Evolutionary conservation across 108 stramenopile genomes (phyloP).

Genomic region (Cyclotella distinguenda): DNA sequence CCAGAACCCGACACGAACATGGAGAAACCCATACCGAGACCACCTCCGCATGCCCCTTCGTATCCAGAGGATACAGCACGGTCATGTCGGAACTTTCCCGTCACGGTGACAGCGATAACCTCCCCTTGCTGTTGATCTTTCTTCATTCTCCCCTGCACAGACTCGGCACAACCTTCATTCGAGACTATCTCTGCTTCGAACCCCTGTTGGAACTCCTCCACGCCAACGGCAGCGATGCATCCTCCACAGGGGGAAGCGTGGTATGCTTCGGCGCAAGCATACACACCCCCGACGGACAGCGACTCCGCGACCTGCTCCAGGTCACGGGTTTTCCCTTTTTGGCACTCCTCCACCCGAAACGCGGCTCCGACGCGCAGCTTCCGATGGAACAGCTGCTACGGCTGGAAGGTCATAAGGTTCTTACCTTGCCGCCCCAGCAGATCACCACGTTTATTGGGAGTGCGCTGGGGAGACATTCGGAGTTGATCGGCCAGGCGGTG

Average conservation of each 20-base stretch:
- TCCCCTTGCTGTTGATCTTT: slow-evolving; percentile 62
- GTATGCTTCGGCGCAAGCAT: slow-evolving; percentile 58
- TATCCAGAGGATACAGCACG: slow-evolving; percentile 38
- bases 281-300: slow-evolving; percentile 74
- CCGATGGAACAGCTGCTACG: slow-evolving; percentile 61
- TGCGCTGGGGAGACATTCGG: slow-evolving; percentile 53
- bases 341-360: slow-evolving; percentile 60
- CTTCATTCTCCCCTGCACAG: slow-evolving; percentile 76
- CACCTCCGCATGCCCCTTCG: slow-evolving; percentile 51
- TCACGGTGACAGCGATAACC: slow-evolving; percentile 3
- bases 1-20: not conserved
- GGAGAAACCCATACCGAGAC: slow-evolving; percentile 44
- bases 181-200: slow-evolving; percentile 52
- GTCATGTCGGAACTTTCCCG: slow-evolving; percentile 15
- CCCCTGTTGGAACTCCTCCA: slow-evolving; percentile 49
- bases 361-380: slow-evolving; percentile 15
- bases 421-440: slow-evolving; percentile 38
- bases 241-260: slow-evolving; percentile 17
- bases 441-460: slow-evolving; percentile 49
- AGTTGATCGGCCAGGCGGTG: slow-evolving; percentile 45
- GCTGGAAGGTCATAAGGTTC: slow-evolving; percentile 57
- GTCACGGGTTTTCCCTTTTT: slow-evolving; percentile 67
- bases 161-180: slow-evolving; percentile 38
- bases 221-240: slow-evolving; percentile 7
- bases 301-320: slow-evolving; percentile 55